Base-by-base conservation (phyloP, 805 yeast genomes). In the Suhomyces sp. region DNA sequence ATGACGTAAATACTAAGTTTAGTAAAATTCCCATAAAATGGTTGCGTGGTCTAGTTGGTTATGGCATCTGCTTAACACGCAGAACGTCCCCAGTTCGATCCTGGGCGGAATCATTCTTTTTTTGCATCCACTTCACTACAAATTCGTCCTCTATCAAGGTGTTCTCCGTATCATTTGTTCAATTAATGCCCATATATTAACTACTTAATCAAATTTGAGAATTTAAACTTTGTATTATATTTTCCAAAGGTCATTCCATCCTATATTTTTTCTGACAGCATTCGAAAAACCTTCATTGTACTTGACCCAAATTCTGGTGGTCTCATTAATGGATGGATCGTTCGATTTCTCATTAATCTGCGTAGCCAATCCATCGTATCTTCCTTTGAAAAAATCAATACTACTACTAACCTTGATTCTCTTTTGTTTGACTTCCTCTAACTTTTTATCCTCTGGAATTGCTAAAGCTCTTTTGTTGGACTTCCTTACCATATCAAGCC, bases 21-120 rank as follows among this genome's bases (percentile, higher is more conserved):
- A n/a, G n/a, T n/a, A n/a, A n/a, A n/a, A 6, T 2, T 6, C 17
- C n/a, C 28, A 18, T 25, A 31, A 54, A 50, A 38, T 64, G 93
- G 93, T 81, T 81, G 79, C 83, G 88, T 88, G 96, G 96, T 88
- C 96, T 88, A 88, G 96, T 88, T 70, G 96, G 96, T 88, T 80
- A 90, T 90, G 96, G 95, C 96, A 85, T 86, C 93, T 88, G 96
- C 96, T 87, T 90, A 88, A 90, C 97, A 90, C 96, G 96, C 96
- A 88, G 93, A 86, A 86, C 88, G 97, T 91, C 97, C 96, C 97
- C 96, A 88, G 97, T 91, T 91, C 97, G 96, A 91, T 88, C 97
- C 97, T 88, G 97, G 97, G 97, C 88, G 85, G 82, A 87, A 83
- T 88, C 96, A 88, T 21, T 24, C 37, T 28, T 42, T 41, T 31